Evolutionary conservation across 257 asterid species (phyloP).

Genomic region (Scutellaria galericulata): DNA sequence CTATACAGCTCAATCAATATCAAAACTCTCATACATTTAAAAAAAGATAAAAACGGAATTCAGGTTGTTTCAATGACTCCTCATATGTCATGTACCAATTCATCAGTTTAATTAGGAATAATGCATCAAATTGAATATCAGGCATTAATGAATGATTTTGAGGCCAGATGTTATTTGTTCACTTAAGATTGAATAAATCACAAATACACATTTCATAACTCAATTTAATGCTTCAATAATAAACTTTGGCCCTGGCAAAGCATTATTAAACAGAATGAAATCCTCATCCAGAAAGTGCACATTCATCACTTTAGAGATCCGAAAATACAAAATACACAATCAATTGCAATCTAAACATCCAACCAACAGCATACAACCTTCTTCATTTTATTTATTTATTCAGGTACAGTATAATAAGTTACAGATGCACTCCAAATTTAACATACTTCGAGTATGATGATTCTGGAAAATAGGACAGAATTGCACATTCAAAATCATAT

Average conservation of each 20-base stretch:
- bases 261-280: not conserved
- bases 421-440: conserved; percentile 3
- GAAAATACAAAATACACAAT: conserved; percentile 1
- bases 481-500: not conserved
- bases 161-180: conserved; percentile 1
- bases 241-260: not conserved
- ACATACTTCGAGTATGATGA: not conserved
- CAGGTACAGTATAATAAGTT: not conserved
- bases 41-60: not conserved
- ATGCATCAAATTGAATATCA: not conserved
- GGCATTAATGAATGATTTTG: not conserved
- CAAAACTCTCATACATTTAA: not conserved
- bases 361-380: no score
- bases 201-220: not conserved
- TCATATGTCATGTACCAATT: conserved; percentile 1
- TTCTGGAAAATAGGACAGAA: not conserved
- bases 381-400: not conserved
- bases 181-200: not conserved
- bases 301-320: conserved; percentile 6
- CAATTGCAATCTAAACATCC: not conserved
- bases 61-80: not conserved
- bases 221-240: conserved; percentile 1
- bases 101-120: conserved; percentile 11
- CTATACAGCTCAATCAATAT: conserved; percentile 5
- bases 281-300: not conserved